Percentiles rank a stretch among this genome's conserved stretches.
Evolutionary conservation across 768 basidiomycete species (phyloP).

Genomic region (Rhizopogon vulgaris): DNA sequence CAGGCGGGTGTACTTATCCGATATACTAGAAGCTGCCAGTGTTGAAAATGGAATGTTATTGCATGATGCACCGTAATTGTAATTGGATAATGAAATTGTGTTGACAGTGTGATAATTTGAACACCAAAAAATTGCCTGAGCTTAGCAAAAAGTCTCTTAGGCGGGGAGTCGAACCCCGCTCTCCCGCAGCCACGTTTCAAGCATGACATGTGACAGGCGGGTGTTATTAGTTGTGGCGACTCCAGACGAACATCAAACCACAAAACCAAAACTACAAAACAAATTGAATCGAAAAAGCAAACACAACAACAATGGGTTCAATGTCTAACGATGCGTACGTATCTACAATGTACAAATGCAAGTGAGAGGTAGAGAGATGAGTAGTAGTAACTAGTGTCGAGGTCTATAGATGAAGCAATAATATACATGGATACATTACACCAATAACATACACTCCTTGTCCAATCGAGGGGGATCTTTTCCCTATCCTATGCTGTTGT

Average conservation of each 20-base stretch:
- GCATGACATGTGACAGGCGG: no score
- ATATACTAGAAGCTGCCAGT: no score
- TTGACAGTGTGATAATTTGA: no score
- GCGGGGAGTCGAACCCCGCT: conserved; percentile 30
- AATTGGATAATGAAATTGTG: no score
- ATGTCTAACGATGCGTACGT: conserved; percentile 1
- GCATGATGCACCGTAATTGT: no score
- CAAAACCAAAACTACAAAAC: neutral
- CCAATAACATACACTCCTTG: conserved; percentile 4
- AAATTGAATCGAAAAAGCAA: neutral
- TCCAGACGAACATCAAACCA: no score
- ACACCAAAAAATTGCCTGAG: no score
- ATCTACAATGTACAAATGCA: neutral
- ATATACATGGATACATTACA: conserved; percentile 6
- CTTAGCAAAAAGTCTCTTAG: conserved; percentile 19
- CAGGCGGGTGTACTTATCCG: no score
- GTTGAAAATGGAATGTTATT: no score
- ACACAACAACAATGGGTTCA: neutral
- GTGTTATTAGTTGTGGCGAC: no score
- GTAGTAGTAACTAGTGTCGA: neutral
- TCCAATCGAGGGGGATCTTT: neutral
- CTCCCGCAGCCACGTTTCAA: conserved; percentile 13
- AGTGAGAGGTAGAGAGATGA: neutral
- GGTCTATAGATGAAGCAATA: conserved; percentile 6
- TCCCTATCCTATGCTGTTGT: conserved; percentile 2